phyloP scores from a whole-genome alignment of 345 rosid genomes.

The Ailanthus altissimus region DNA sequence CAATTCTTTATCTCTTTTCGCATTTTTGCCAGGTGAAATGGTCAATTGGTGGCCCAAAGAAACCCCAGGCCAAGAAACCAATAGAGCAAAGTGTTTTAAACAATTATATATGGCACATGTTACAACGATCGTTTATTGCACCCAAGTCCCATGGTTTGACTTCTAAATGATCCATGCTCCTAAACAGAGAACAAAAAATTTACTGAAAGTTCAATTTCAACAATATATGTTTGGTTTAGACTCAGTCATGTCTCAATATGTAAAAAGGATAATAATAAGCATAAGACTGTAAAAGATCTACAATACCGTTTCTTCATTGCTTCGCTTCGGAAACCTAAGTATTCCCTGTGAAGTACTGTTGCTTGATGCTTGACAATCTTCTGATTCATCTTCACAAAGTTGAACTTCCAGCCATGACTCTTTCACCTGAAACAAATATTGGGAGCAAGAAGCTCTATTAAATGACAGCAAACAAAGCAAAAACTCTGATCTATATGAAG shows the following conservation, averaged over 20 bases:
- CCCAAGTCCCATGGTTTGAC: slow-evolving; percentile 7
- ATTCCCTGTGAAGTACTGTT: slow-evolving; percentile 47
- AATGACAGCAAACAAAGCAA: background rate
- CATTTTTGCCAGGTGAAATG: background rate
- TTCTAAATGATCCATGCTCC: background rate
- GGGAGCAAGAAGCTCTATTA: slow-evolving; percentile 2
- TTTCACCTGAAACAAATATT: slow-evolving; percentile 60
- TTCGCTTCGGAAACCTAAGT: slow-evolving; percentile 72
- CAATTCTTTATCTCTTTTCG: background rate
- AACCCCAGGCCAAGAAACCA: background rate
- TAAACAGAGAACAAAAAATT: background rate
- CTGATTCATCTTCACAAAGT: slow-evolving; percentile 73
- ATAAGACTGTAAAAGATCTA: slow-evolving; percentile 15
- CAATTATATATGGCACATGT: background rate
- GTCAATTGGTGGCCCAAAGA: background rate
- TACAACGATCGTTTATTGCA: background rate
- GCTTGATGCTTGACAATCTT: slow-evolving; percentile 58
- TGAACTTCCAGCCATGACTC: slow-evolving; percentile 93
- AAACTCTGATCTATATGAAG: background rate
- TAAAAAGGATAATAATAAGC: background rate
- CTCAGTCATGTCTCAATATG: background rate
- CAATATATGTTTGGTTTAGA: background rate
- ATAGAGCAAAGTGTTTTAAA: background rate
- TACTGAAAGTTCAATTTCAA: background rate
- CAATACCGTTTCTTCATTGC: slow-evolving; percentile 83